Evolutionary conservation across 2,329 filamentous ascomycete genomes (phyloP).

Genomic region (Lachnellula hyalina): DNA sequence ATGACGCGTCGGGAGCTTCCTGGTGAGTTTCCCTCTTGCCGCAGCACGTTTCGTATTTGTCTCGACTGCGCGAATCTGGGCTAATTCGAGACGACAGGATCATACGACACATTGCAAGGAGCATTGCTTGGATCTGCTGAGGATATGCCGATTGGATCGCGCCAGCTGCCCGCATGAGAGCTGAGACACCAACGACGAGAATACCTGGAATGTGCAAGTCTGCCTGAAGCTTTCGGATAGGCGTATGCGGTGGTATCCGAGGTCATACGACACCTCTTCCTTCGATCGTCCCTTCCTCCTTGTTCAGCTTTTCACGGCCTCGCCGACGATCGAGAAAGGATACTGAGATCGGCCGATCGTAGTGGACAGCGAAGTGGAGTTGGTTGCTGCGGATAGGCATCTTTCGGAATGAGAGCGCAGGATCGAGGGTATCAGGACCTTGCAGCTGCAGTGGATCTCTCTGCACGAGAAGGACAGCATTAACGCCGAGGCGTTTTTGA

Average conservation of each 20-base stretch:
- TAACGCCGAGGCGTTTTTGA: constrained; percentile 13
- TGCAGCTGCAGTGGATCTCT: constrained; percentile 11
- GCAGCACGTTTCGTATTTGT: constrained; percentile 10
- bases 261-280: constrained; percentile 6
- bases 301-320: constrained; percentile 6
- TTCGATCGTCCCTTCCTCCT: constrained; percentile 8
- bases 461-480: constrained; percentile 7
- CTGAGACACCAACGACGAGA: constrained; percentile 13
- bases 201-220: constrained; percentile 11
- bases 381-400: constrained; percentile 12
- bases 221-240: constrained; percentile 14
- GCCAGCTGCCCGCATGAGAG: constrained; percentile 6
- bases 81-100: constrained; percentile 15
- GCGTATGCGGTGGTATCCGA: constrained; percentile 11
- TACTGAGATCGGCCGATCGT: constrained; percentile 15
- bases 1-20: constrained; percentile 8
- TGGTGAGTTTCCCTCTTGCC: constrained; percentile 7
- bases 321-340: constrained; percentile 4
- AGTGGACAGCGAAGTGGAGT: constrained; percentile 13
- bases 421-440: constrained; percentile 14
- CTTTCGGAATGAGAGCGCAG: constrained; percentile 15
- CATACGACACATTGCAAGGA: constrained; percentile 2
- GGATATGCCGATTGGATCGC: constrained; percentile 9
- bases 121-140: background rate
- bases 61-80: constrained; percentile 8